Conservation (phyloP, 1,284 basidiomycete species). For the Meira miltonrushii region DNA sequence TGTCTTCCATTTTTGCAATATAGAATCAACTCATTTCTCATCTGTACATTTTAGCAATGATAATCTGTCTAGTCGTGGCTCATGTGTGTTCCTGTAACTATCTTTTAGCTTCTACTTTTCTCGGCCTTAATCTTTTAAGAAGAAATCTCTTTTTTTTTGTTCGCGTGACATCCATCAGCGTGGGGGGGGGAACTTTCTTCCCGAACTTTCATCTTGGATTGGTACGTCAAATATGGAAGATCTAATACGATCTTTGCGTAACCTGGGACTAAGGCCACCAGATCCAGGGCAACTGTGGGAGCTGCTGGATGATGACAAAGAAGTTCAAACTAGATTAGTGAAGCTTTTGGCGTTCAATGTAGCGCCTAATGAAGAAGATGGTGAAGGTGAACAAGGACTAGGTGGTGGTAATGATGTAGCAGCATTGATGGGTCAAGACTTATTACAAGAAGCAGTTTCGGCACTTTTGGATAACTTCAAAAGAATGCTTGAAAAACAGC, state of each 20-base stretch:
- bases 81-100: too few species aligned
- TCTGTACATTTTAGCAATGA: too few species aligned
- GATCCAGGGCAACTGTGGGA: slow-evolving; percentile 41
- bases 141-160: too few species aligned
- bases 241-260: slow-evolving; percentile 40
- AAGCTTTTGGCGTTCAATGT: slow-evolving; percentile 38
- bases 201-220: background rate
- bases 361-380: background rate
- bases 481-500: slow-evolving; percentile 31
- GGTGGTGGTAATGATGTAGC: slow-evolving; percentile 16
- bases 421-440: slow-evolving; percentile 40
- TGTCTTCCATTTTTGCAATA: too few species aligned
- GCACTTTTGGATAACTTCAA: slow-evolving; percentile 47
- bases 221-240: slow-evolving; percentile 42
- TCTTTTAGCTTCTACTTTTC: too few species aligned
- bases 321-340: slow-evolving; percentile 22
- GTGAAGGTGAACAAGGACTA: background rate
- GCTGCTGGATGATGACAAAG: slow-evolving; percentile 25
- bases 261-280: slow-evolving; percentile 38
- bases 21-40: too few species aligned
- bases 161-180: too few species aligned
- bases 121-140: too few species aligned
- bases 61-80: too few species aligned
- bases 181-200: background rate
- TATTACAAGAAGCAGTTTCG: slow-evolving; percentile 45